phyloP scores from a whole-genome alignment of 768 basidiomycete genomes.

The Tylopilus sp. region DNA sequence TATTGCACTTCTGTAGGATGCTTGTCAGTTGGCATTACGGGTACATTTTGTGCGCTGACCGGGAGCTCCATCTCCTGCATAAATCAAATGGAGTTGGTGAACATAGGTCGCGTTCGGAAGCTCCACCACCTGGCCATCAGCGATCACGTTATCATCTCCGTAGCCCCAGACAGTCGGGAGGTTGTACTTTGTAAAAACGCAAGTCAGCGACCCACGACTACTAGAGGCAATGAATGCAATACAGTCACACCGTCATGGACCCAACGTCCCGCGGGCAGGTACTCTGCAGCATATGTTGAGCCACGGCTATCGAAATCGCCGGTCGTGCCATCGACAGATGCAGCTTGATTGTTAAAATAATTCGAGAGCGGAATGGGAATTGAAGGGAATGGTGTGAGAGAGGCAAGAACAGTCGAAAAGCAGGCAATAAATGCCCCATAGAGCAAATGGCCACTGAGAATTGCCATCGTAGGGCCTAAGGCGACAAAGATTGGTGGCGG shows the following conservation, averaged over 20 bases:
- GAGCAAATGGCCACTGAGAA: conserved; percentile 19
- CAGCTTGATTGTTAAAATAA: conserved; percentile 43
- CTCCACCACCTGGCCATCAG: conserved; percentile 39
- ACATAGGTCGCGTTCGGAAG: conserved; percentile 29
- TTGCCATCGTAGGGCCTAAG: conserved; percentile 4
- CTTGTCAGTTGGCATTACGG: background rate
- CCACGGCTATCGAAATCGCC: conserved; percentile 41
- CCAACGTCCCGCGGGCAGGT: conserved; percentile 40
- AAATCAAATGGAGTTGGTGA: conserved; percentile 49
- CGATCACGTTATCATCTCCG: conserved; percentile 42
- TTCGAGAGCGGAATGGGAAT: conserved; percentile 25
- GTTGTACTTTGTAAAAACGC: conserved; percentile 33
- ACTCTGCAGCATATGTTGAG: conserved; percentile 38
- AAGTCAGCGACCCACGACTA: background rate
- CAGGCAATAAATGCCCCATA: conserved; percentile 21
- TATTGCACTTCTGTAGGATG: conserved; percentile 26
- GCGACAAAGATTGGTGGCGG: too few species aligned
- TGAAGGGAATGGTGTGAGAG: conserved; percentile 32
- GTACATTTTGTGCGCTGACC: conserved; percentile 20
- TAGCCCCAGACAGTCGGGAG: conserved; percentile 41
- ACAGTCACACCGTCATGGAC: conserved; percentile 39
- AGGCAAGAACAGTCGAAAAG: conserved; percentile 9
- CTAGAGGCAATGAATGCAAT: background rate
- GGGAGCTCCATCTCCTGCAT: conserved; percentile 40
- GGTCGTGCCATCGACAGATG: conserved; percentile 34